Conservation (phyloP, 257 asterid species). For the Jasminum sambac region DNA sequence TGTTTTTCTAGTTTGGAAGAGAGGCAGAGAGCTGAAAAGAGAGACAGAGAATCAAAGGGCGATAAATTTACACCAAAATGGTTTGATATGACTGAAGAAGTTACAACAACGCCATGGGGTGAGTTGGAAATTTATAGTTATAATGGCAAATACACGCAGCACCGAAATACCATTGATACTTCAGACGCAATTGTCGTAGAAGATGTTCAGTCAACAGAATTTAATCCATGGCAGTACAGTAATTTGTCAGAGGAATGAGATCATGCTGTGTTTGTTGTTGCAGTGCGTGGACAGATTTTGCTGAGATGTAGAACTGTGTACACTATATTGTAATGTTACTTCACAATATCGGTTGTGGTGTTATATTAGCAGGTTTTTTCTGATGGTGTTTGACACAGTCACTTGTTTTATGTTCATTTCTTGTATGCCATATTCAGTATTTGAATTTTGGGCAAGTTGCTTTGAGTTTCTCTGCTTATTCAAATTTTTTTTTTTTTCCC, state of each 20-base stretch:
- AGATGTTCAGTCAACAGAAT: constrained; percentile 53
- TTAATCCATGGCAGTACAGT: constrained; percentile 90
- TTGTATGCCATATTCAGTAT: neutral
- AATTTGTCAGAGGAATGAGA: constrained; percentile 39
- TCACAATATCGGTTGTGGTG: constrained; percentile 6
- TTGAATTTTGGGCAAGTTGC: neutral
- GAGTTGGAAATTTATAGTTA: constrained; percentile 74
- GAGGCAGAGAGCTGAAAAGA: constrained; percentile 92
- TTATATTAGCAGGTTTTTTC: constrained; percentile 5
- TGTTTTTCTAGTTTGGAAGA: constrained; percentile 73
- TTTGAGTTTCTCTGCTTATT: too few relatives aligned
- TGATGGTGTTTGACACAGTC: neutral
- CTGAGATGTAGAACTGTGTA: constrained; percentile 33
- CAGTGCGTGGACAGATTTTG: constrained; percentile 18
- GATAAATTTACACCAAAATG: constrained; percentile 72
- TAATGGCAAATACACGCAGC: constrained; percentile 72
- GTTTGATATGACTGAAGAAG: constrained; percentile 78
- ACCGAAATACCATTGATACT: constrained; percentile 57
- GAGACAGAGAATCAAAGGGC: constrained; percentile 74
- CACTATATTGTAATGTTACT: constrained; percentile 27
- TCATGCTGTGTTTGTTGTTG: neutral
- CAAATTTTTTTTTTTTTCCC: too few relatives aligned
- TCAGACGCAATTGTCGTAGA: constrained; percentile 41
- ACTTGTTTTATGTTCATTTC: neutral
- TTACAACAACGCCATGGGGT: constrained; percentile 92